phyloP scores from a whole-genome alignment of 2,329 filamentous ascomycete genomes.

The Phaeosphaeria sp. region DNA sequence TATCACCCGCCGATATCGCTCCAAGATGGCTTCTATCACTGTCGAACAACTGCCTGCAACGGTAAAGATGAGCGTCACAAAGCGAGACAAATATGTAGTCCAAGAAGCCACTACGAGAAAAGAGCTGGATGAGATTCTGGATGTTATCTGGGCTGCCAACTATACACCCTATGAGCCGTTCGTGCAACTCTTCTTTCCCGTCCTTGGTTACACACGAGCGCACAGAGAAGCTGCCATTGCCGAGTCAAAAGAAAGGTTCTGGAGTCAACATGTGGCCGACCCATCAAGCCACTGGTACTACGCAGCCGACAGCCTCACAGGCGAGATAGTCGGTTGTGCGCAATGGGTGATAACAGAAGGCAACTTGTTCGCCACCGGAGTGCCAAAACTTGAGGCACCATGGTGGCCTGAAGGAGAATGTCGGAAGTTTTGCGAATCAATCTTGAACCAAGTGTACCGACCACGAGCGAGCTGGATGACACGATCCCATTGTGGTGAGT shows the following conservation, averaged over 20 bases:
- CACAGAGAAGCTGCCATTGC: conserved; percentile 33
- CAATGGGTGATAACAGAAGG: conserved; percentile 39
- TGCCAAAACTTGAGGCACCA: conserved; percentile 32
- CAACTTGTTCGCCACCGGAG: conserved; percentile 41
- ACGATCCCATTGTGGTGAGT: conserved; percentile 42
- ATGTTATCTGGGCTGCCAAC: conserved; percentile 45
- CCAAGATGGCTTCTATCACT: conserved; percentile 23
- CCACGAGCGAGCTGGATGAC: conserved; percentile 42
- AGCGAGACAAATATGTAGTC: conserved; percentile 26
- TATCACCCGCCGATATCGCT: conserved; percentile 24
- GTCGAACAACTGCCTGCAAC: conserved; percentile 11
- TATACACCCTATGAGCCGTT: conserved; percentile 45
- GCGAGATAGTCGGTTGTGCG: conserved; percentile 33
- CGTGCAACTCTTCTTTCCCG: conserved; percentile 42
- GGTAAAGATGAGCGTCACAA: conserved; percentile 15
- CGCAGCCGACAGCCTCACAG: conserved; percentile 30
- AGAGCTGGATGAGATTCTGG: conserved; percentile 39
- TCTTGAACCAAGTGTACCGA: conserved; percentile 42
- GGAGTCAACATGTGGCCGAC: conserved; percentile 34
- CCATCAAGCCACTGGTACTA: conserved; percentile 43
- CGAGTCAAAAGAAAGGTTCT: conserved; percentile 41
- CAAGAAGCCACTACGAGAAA: conserved; percentile 32
- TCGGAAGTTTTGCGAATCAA: conserved; percentile 40
- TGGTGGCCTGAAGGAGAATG: conserved; percentile 46
- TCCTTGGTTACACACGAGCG: conserved; percentile 34